These are phyloP conservation scores for Microsporum audouinii DNA, from an alignment of 2,329 filamentous ascomycete species.

Conservation along the genomic window DNA sequence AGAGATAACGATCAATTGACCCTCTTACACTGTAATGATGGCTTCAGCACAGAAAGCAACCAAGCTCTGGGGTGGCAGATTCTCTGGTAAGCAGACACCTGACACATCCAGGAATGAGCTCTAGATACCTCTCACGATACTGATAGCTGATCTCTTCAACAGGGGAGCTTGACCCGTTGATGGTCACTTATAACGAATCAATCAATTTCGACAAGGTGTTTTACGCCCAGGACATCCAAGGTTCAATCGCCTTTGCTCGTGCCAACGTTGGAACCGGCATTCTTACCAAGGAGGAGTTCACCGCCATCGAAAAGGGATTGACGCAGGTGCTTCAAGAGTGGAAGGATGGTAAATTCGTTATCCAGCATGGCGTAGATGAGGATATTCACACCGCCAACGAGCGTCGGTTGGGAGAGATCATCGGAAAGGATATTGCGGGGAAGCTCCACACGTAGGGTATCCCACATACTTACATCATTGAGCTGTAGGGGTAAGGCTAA, in stretches of 20 bases:
- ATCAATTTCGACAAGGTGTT: conserved; percentile 64
- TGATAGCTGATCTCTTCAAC: neutral
- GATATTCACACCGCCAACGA: conserved; percentile 19
- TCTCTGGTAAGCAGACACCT: conserved; percentile 40
- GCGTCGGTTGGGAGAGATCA: conserved; percentile 65
- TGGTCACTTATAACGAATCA: conserved; percentile 68
- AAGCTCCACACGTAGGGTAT: conserved; percentile 66
- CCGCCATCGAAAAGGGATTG: conserved; percentile 57
- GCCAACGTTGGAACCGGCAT: conserved; percentile 63
- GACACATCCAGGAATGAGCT: neutral
- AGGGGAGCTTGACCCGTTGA: conserved; percentile 68
- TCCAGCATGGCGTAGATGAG: conserved; percentile 20
- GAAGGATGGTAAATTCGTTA: conserved; percentile 20
- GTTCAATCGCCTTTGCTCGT: conserved; percentile 63
- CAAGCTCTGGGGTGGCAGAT: conserved; percentile 30
- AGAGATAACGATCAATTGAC: neutral
- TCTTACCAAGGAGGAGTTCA: conserved; percentile 57
- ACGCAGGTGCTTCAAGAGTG: conserved; percentile 36
- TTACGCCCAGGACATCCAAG: conserved; percentile 64
- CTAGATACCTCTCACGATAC: neutral
- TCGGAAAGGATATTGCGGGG: conserved; percentile 71
- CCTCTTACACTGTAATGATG: neutral
- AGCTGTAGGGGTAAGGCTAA: neutral
- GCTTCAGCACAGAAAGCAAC: conserved; percentile 8
- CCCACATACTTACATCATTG: neutral